phyloP scores from a whole-genome alignment of 176 grass and related monocot genomes.

The Bothriochloa decipiens region DNA sequence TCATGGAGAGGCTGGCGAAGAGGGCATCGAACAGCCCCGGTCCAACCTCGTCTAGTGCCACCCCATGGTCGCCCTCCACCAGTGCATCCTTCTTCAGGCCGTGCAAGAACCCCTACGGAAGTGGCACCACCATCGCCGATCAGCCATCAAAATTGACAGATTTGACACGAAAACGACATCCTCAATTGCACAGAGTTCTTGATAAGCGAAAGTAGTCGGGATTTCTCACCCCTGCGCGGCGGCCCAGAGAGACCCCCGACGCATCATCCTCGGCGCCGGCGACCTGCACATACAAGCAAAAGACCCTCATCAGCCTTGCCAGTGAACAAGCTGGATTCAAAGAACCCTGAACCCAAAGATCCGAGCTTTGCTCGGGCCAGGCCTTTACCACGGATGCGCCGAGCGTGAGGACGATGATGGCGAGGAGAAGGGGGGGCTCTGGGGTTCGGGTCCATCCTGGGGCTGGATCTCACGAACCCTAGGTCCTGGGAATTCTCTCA shows the following conservation, averaged over 20 bases:
- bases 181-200: not conserved
- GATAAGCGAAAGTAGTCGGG: not conserved
- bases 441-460: conserved; percentile 39
- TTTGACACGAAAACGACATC: not conserved
- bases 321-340: not conserved
- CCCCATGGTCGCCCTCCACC: conserved; percentile 44
- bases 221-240: conserved; percentile 47
- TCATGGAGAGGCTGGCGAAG: conserved; percentile 85
- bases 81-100: conserved; percentile 52
- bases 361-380: not conserved
- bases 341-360: not conserved
- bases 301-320: not conserved
- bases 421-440: conserved; percentile 8
- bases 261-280: conserved; percentile 4
- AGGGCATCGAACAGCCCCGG: conserved; percentile 80
- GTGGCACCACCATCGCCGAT: not conserved
- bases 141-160: not conserved
- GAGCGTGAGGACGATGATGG: conserved; percentile 3
- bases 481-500: not conserved
- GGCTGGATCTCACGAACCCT: conserved; percentile 33
- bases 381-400: conserved; percentile 26
- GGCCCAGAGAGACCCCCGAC: conserved; percentile 37
- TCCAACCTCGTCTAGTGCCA: conserved; percentile 61
- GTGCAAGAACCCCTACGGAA: conserved; percentile 44
- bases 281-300: conserved; percentile 3